These are phyloP conservation scores for Colletotrichum gigasporum DNA, from an alignment of 2,329 filamentous ascomycete species.

Conservation along the genomic window DNA sequence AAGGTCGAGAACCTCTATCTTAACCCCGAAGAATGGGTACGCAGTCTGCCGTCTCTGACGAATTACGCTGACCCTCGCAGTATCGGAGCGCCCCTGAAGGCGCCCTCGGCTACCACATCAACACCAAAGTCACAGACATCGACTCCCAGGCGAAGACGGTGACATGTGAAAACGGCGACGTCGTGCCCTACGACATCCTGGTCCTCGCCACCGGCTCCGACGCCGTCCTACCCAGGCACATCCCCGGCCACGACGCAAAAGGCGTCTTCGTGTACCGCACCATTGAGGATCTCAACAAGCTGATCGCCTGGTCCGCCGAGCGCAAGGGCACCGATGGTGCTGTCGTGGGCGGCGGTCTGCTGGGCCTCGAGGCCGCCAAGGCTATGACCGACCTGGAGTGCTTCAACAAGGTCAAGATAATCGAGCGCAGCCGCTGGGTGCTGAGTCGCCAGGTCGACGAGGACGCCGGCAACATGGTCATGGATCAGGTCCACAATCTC, in stretches of 20 bases:
- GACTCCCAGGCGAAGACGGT: conserved; percentile 72
- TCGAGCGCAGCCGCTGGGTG: conserved; percentile 87
- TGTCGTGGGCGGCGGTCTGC: conserved; percentile 84
- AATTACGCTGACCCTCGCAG: conserved; percentile 47
- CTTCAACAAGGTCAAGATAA: conserved; percentile 77
- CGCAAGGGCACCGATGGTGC: conserved; percentile 75
- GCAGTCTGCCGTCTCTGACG: conserved; percentile 31
- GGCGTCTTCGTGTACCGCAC: conserved; percentile 92
- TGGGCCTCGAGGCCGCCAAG: conserved; percentile 90
- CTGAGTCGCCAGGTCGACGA: conserved; percentile 83
- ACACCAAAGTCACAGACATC: conserved; percentile 75
- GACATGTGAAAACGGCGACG: conserved; percentile 74
- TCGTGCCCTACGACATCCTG: conserved; percentile 80
- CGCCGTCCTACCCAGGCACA: conserved; percentile 76
- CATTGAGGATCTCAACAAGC: conserved; percentile 79
- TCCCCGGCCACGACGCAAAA: conserved; percentile 79
- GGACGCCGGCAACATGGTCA: conserved; percentile 83
- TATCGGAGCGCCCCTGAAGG: conserved; percentile 74
- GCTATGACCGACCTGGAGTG: conserved; percentile 88
- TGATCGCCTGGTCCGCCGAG: conserved; percentile 77
- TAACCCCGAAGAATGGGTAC: conserved; percentile 84
- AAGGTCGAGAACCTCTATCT: conserved; percentile 89
- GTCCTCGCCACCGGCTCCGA: conserved; percentile 89
- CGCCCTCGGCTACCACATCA: conserved; percentile 78
- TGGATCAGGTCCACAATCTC: conserved; percentile 80